Evolutionary conservation across 768 basidiomycete genomes (phyloP), one percentile per base, ranked within the genome.

Genomic region (Thelephora aurantiotincta): DNA sequence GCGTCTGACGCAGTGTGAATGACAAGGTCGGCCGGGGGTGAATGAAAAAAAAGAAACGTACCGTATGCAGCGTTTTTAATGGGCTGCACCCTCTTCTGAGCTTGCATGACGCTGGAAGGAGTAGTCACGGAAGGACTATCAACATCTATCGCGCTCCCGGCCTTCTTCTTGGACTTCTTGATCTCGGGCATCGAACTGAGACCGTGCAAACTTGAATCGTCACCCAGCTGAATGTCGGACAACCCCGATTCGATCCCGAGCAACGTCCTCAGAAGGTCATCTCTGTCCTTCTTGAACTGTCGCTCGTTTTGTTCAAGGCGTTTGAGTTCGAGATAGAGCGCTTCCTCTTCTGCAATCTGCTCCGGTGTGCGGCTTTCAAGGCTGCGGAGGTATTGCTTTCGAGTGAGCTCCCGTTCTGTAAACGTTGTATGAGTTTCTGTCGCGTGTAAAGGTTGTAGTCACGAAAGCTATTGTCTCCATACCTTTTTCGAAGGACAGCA

Each of bases 301-400:
- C 83, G 74, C 60, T 96, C 92, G 50, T 74, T 88, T 64, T 97
- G 94, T 60, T 97, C 93, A 44, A 99, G 72, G n/a, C 89, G 79
- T 58, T 93, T 92, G 44, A 94, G 74, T 62, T 97, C 91, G 52
- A 97, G 67, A 64, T 87, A 97, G 2, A 99, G 70, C 6, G 89
- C 85, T 56, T 97, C 93, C 69, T 98, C 96, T 60, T 99, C 93
- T 14, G 82, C 83, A 38, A 94, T 82, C 65, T 97, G 89, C 44
- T 84, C 79, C 3, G 80, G 73, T 0, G 90, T 85, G n/a, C 94
- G 80, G 48, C 74, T 78, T 65, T 92, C 88, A n/a, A 98, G 76
- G 51, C 80, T 85, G 7, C 72, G 65, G 12, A 98, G 72, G 57
- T 98, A 96, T 49, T 80, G 78, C 63, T 92, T 96, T 49, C 96